phyloP scores from a whole-genome alignment of 805 yeast species.

The Saturnispora quitensis region DNA sequence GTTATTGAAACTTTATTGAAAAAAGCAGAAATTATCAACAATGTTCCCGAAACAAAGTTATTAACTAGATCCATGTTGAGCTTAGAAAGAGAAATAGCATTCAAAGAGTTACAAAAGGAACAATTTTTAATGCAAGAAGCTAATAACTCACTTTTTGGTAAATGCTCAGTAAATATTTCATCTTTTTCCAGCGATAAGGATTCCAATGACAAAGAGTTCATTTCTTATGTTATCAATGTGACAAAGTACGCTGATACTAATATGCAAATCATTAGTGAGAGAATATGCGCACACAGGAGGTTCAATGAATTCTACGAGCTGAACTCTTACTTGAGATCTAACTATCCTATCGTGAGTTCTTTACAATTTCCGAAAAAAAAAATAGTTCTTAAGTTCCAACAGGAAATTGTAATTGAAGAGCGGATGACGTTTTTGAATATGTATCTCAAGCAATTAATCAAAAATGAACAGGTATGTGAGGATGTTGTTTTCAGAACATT shows the following conservation, averaged over 20 bases:
- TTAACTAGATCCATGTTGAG: slow-evolving; percentile 59
- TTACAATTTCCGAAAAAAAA: slow-evolving; percentile 53
- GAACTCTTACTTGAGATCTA: slow-evolving; percentile 50
- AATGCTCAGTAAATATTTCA: slow-evolving; percentile 45
- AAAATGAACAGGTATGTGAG: slow-evolving; percentile 61
- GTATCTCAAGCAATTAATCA: slow-evolving; percentile 50
- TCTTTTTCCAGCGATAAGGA: slow-evolving; percentile 49
- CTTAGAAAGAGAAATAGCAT: slow-evolving; percentile 60
- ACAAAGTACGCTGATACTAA: slow-evolving; percentile 35
- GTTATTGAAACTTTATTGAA: slow-evolving; percentile 58
- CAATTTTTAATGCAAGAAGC: slow-evolving; percentile 78
- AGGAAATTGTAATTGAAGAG: slow-evolving; percentile 50
- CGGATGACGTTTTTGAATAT: slow-evolving; percentile 52
- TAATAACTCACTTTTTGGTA: slow-evolving; percentile 66
- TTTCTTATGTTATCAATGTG: slow-evolving; percentile 70
- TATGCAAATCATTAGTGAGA: slow-evolving; percentile 41
- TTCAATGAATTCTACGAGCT: slow-evolving; percentile 75
- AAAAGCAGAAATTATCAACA: slow-evolving; percentile 82
- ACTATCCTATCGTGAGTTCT: slow-evolving; percentile 40
- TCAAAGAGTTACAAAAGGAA: slow-evolving; percentile 66
- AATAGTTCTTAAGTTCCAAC: slow-evolving; percentile 65
- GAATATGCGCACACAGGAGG: slow-evolving; percentile 88
- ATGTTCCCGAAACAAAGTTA: slow-evolving; percentile 57
- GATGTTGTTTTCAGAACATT: slow-evolving; percentile 67
- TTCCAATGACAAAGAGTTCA: slow-evolving; percentile 44